Evolutionary conservation across 2,329 filamentous ascomycete genomes (phyloP).

Genomic region (Monilinia aucupariae): DNA sequence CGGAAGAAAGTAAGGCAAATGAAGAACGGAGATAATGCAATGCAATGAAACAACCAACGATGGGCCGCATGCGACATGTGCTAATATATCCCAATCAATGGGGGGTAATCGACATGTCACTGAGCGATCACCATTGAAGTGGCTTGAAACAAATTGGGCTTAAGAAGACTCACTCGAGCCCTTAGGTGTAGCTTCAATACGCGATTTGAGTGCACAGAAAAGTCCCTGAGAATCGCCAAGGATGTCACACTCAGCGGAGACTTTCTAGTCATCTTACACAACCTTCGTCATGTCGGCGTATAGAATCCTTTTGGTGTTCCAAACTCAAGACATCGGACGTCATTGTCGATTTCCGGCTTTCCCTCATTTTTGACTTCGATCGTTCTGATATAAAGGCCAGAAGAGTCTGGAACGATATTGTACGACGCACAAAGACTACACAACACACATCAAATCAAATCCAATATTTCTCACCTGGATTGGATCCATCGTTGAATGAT

Average conservation of each 20-base stretch:
- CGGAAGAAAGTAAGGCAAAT: not conserved
- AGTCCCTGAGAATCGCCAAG: not conserved
- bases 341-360: conserved; percentile 7
- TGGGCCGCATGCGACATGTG: not conserved
- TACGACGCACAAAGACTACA: not conserved
- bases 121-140: not conserved
- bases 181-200: conserved; percentile 1
- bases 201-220: not conserved
- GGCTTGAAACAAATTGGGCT: not conserved
- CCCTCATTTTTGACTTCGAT: not conserved
- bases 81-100: not conserved
- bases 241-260: conserved; percentile 7
- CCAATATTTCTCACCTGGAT: conserved; percentile 37
- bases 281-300: conserved; percentile 5
- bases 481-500: conserved; percentile 63
- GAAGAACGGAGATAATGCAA: conserved; percentile 10
- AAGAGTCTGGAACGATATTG: not conserved
- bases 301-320: not conserved
- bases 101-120: not conserved
- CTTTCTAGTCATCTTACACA: conserved; percentile 3
- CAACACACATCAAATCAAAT: not conserved
- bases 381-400: not conserved
- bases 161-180: not conserved
- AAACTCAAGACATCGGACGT: conserved; percentile 12
- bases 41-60: not conserved